These are phyloP conservation scores for Verticillium nonalfalfae DNA, from an alignment of 2,329 filamentous ascomycete species.

Conservation along the genomic window DNA sequence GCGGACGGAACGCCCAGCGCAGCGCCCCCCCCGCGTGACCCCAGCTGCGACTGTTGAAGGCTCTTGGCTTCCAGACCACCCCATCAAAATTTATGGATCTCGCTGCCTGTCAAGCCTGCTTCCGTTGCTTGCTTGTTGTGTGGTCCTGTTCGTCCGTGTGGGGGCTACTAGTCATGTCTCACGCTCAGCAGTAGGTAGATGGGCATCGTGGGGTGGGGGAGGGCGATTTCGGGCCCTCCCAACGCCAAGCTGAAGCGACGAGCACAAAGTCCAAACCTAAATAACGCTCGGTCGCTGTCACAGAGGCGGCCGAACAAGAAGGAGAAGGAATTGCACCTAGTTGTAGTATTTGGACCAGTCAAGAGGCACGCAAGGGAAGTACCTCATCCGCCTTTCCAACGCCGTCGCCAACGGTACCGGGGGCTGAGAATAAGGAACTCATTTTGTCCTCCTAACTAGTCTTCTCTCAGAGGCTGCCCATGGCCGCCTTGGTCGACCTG, in stretches of 20 bases:
- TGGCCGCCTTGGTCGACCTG: background rate
- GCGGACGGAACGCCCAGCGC: background rate
- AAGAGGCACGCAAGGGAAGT: too few relatives aligned
- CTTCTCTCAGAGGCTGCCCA: background rate
- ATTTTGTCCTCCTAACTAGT: background rate
- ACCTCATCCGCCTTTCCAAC: background rate
- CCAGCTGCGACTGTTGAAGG: background rate
- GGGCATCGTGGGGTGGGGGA: background rate
- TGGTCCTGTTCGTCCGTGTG: background rate
- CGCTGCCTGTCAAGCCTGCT: background rate
- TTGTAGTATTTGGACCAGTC: too few relatives aligned
- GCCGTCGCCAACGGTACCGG: background rate
- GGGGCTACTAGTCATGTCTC: background rate
- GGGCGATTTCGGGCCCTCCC: background rate
- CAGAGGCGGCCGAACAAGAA: background rate
- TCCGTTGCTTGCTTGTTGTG: background rate
- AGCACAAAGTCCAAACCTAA: background rate
- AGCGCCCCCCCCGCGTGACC: background rate
- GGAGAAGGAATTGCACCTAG: background rate
- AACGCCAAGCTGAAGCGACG: background rate
- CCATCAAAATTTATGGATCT: background rate
- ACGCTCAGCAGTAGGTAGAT: background rate
- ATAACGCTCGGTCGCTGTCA: background rate
- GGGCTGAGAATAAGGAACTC: background rate
- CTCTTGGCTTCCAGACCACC: background rate